These are phyloP conservation scores for Acer campestre DNA, from an alignment of 345 rosid species.

Conservation along the genomic window DNA sequence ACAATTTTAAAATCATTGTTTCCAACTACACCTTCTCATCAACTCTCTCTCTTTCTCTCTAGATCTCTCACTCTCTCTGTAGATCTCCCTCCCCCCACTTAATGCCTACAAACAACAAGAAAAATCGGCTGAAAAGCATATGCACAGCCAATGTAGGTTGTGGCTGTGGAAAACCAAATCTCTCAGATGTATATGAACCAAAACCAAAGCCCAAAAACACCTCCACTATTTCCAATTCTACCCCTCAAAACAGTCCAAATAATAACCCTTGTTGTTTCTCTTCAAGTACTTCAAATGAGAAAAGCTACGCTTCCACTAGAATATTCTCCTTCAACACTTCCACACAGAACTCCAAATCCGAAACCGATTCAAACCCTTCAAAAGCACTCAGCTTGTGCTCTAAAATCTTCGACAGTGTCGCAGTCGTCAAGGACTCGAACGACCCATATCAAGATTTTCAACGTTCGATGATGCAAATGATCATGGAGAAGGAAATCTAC, in stretches of 20 bases:
- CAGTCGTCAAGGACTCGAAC: conserved; percentile 51
- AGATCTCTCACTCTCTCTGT: neutral
- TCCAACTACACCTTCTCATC: neutral
- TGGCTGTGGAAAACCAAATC: conserved; percentile 35
- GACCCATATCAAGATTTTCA: conserved; percentile 56
- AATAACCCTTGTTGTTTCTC: conserved; percentile 2
- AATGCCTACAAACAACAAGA: conserved; percentile 25
- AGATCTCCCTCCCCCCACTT: neutral
- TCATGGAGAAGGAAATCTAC: conserved; percentile 49
- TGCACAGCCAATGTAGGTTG: conserved; percentile 20
- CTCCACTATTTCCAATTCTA: neutral
- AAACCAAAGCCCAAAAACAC: conserved; percentile 20
- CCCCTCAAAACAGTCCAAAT: neutral
- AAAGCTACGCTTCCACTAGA: conserved; percentile 4
- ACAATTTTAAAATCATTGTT: neutral
- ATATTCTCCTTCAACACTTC: neutral
- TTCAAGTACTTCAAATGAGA: neutral
- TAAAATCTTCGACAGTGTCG: conserved; percentile 40
- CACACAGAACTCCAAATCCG: conserved; percentile 23
- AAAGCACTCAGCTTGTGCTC: conserved; percentile 28
- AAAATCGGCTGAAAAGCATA: conserved; percentile 23
- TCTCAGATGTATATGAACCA: conserved; percentile 42
- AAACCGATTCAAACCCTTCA: conserved; percentile 14
- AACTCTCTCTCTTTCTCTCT: neutral
- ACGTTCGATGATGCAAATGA: conserved; percentile 60